These are phyloP conservation scores for Ceratocystis ficicola DNA, from an alignment of 2,329 filamentous ascomycete species.

Conservation along the genomic window DNA sequence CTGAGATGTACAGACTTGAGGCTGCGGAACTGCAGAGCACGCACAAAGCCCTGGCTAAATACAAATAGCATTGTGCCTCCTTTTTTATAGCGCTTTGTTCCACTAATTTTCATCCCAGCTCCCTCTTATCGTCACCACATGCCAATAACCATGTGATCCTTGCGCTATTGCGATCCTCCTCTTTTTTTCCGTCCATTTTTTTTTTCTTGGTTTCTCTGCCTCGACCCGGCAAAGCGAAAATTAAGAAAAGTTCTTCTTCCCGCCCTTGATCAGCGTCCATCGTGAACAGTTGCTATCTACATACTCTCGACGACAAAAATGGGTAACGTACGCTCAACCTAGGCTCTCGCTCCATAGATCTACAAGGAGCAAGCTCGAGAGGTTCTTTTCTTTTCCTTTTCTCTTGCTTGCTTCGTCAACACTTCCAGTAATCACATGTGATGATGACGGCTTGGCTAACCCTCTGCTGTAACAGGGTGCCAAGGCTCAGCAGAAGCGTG, in stretches of 20 bases:
- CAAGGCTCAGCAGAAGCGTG: constrained; percentile 59
- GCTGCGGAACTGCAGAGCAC: too few species aligned
- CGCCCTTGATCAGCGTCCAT: background rate
- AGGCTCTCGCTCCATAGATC: background rate
- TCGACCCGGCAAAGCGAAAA: background rate
- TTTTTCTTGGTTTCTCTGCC: background rate
- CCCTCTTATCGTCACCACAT: background rate
- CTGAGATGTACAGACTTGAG: too few species aligned
- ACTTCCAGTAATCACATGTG: constrained; percentile 15
- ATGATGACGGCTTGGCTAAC: background rate
- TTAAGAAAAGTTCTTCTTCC: background rate
- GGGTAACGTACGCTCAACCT: constrained; percentile 24
- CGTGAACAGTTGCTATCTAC: background rate
- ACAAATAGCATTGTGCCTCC: too few species aligned
- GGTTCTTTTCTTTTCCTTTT: background rate
- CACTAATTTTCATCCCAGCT: background rate
- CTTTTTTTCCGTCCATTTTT: constrained; percentile 8
- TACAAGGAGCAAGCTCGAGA: too few species aligned
- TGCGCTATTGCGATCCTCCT: background rate
- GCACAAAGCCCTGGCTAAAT: too few species aligned
- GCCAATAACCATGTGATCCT: background rate
- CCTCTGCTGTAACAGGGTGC: constrained; percentile 38
- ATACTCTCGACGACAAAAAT: constrained; percentile 10
- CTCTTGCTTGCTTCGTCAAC: constrained; percentile 4
- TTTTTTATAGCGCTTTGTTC: background rate